These are phyloP conservation scores for Silybum marianum DNA, from an alignment of 129 eudicot species.

Conservation along the genomic window DNA sequence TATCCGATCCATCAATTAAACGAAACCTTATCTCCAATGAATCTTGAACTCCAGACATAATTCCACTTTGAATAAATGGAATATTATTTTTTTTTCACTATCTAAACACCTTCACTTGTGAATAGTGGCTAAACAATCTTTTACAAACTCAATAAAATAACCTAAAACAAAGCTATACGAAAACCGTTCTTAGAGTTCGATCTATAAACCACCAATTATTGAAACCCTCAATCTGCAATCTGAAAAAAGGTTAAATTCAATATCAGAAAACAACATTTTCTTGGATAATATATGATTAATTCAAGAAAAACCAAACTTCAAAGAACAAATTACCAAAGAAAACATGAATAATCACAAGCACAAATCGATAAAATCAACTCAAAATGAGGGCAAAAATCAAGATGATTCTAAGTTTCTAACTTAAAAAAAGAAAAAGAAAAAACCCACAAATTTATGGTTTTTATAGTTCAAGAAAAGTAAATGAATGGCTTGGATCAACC, in stretches of 20 bases:
- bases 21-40: constrained; percentile 65
- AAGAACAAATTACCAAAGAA: neutral
- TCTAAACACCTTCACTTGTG: constrained; percentile 27
- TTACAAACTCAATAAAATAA: constrained; percentile 15
- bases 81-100: neutral
- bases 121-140: constrained; percentile 9
- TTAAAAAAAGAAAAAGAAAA: neutral
- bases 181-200: constrained; percentile 24
- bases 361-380: too few species aligned
- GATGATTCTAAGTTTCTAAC: neutral
- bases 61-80: constrained; percentile 12
- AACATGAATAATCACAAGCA: neutral
- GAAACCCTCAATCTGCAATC: constrained; percentile 23
- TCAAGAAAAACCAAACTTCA: neutral
- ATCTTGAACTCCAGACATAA: constrained; percentile 57
- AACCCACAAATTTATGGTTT: neutral
- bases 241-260: constrained; percentile 24
- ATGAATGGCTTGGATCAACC: constrained; percentile 21
- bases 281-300: constrained; percentile 11
- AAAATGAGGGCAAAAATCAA: constrained; percentile 2
- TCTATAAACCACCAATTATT: constrained; percentile 8
- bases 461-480: neutral
- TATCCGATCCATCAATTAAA: constrained; percentile 67
- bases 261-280: constrained; percentile 23
- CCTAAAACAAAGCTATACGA: constrained; percentile 10